These are phyloP conservation scores for Tetracladium maxilliforme DNA, from an alignment of 2,329 filamentous ascomycete genomes.

Conservation along the genomic window DNA sequence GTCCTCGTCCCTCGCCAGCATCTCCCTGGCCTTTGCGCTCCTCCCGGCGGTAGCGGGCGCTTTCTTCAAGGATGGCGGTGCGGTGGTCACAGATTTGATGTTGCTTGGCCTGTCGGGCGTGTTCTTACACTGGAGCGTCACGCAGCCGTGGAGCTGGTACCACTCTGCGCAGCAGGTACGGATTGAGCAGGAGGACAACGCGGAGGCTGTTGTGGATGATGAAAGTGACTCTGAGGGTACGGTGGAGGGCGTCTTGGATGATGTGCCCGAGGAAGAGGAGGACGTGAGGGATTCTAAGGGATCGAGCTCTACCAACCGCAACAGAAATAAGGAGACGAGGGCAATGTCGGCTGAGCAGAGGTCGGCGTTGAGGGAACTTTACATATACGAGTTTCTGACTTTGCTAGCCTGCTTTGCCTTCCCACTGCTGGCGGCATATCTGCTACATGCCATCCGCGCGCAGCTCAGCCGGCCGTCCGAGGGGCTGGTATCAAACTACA, in stretches of 20 bases:
- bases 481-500: constrained; percentile 81
- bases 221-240: constrained; percentile 14
- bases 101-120: constrained; percentile 67
- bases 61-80: constrained; percentile 71
- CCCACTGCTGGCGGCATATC: constrained; percentile 65
- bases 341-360: constrained; percentile 9
- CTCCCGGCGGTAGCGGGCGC: constrained; percentile 76
- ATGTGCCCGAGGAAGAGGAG: constrained; percentile 10
- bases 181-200: constrained; percentile 28
- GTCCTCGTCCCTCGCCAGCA: constrained; percentile 58
- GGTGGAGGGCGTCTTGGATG: constrained; percentile 8
- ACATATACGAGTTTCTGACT: constrained; percentile 60
- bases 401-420: constrained; percentile 66
- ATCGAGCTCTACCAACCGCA: constrained; percentile 1
- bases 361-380: constrained; percentile 46
- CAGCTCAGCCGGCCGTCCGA: constrained; percentile 76
- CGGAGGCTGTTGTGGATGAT: constrained; percentile 18
- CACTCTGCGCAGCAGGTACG: constrained; percentile 51
- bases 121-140: constrained; percentile 86
- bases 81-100: constrained; percentile 73
- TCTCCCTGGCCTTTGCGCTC: constrained; percentile 72
- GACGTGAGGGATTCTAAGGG: constrained; percentile 1
- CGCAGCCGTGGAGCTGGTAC: constrained; percentile 83
- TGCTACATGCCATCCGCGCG: constrained; percentile 67
- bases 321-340: constrained; percentile 6